phyloP scores from a whole-genome alignment of 2,329 filamentous ascomycete species.

The Diaporthe aspalathi region DNA sequence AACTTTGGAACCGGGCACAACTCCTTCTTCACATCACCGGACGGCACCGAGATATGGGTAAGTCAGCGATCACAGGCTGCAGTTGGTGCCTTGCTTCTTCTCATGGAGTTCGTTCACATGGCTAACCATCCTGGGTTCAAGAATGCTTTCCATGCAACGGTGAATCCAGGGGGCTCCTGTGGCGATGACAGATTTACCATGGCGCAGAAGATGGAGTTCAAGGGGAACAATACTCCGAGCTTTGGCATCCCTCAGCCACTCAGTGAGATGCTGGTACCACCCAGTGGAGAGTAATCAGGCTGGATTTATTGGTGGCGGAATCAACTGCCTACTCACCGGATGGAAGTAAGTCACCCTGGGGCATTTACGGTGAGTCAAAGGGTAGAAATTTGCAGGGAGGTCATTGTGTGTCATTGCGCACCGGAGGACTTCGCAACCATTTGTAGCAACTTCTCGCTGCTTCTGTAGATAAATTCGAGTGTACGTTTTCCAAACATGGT shows the following conservation, averaged over 20 bases:
- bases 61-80: neutral
- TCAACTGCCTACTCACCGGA: neutral
- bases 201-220: constrained; percentile 12
- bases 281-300: constrained; percentile 20
- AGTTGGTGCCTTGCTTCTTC: neutral
- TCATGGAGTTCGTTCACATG: neutral
- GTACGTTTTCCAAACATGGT: too few relatives aligned
- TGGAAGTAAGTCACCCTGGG: too few relatives aligned
- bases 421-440: too few relatives aligned
- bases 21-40: constrained; percentile 35
- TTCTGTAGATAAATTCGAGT: too few relatives aligned
- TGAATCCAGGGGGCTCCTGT: neutral
- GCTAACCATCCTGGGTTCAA: neutral
- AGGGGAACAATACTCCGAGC: constrained; percentile 18
- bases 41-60: constrained; percentile 30
- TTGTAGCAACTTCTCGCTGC: too few relatives aligned
- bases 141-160: constrained; percentile 27
- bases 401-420: too few relatives aligned
- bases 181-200: constrained; percentile 7
- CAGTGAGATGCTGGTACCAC: neutral
- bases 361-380: too few relatives aligned
- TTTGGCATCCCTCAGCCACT: constrained; percentile 3
- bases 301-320: neutral
- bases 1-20: constrained; percentile 40
- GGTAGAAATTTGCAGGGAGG: too few relatives aligned